Evolutionary conservation across 192 early-diverging fungal species (phyloP).

Genomic region (Dissophora ornata): DNA sequence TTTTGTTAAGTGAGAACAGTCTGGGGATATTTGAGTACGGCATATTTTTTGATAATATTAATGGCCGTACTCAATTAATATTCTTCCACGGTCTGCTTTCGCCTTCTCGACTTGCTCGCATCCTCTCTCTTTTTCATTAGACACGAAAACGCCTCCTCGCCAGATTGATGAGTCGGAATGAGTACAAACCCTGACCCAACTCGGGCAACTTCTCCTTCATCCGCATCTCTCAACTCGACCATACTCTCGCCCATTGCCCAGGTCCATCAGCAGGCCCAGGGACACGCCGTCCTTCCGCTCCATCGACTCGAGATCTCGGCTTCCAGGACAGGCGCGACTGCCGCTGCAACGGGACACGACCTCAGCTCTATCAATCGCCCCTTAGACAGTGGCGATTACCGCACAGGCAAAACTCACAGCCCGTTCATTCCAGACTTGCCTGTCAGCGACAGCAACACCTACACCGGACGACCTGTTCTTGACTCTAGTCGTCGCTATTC

Average conservation of each 20-base stretch:
- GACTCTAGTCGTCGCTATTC: slow-evolving; percentile 36
- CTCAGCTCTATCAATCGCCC: neutral
- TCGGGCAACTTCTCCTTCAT: slow-evolving; percentile 31
- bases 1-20: too few species aligned
- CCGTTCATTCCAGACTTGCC: slow-evolving; percentile 11
- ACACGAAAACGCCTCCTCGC: neutral
- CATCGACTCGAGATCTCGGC: slow-evolving; percentile 28
- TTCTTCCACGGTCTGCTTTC: too few species aligned
- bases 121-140: neutral
- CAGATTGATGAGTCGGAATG: slow-evolving; percentile 40
- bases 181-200: slow-evolving; percentile 33
- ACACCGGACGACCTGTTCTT: slow-evolving; percentile 30
- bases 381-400: neutral
- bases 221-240: neutral
- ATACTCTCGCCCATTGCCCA: slow-evolving; percentile 1
- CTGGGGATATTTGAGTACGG: too few species aligned
- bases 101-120: neutral
- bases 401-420: neutral
- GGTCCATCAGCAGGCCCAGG: slow-evolving; percentile 16
- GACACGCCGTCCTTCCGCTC: slow-evolving; percentile 13
- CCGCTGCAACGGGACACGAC: neutral
- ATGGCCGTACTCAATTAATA: too few species aligned
- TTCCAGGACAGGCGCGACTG: slow-evolving; percentile 2
- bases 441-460: slow-evolving; percentile 31
- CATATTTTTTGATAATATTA: too few species aligned